phyloP scores from a whole-genome alignment of 805 yeast genomes.

The Starmerella scarabaei region DNA sequence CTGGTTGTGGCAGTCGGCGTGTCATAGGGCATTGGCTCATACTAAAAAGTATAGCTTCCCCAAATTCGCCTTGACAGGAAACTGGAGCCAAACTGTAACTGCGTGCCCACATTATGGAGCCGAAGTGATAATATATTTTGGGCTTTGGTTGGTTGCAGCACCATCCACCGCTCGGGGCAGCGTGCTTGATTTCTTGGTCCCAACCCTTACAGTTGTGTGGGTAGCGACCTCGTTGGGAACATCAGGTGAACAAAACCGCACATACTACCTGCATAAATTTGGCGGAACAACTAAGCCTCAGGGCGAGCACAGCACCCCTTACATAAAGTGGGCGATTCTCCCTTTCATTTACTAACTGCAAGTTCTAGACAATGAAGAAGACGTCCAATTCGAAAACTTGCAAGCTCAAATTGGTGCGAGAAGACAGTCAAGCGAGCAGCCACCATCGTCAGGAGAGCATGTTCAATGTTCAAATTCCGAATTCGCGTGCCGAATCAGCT shows the following conservation, averaged over 20 bases:
- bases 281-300: not conserved
- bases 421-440: too few species aligned
- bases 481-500: too few species aligned
- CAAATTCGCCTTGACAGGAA: slow-evolving; percentile 29
- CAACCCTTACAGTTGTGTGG: slow-evolving; percentile 23
- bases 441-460: not conserved
- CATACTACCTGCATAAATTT: slow-evolving; percentile 29
- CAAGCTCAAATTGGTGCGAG: too few species aligned
- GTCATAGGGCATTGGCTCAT: slow-evolving; percentile 38
- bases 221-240: slow-evolving; percentile 34
- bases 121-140: slow-evolving; percentile 40
- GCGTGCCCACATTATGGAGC: slow-evolving; percentile 54
- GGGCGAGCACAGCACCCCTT: not conserved
- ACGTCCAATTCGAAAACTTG: too few species aligned
- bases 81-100: slow-evolving; percentile 17
- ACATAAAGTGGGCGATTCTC: slow-evolving; percentile 7
- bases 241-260: slow-evolving; percentile 38
- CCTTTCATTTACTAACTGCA: slow-evolving; percentile 1
- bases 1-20: slow-evolving; percentile 35
- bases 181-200: slow-evolving; percentile 8
- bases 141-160: slow-evolving; percentile 17
- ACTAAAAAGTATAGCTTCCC: slow-evolving; percentile 47
- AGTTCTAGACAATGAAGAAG: too few species aligned
- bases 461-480: not conserved
- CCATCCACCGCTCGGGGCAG: slow-evolving; percentile 3